Conservation (phyloP, 192 early-diverging fungal genomes). For the Entomortierella chlamydospora region DNA sequence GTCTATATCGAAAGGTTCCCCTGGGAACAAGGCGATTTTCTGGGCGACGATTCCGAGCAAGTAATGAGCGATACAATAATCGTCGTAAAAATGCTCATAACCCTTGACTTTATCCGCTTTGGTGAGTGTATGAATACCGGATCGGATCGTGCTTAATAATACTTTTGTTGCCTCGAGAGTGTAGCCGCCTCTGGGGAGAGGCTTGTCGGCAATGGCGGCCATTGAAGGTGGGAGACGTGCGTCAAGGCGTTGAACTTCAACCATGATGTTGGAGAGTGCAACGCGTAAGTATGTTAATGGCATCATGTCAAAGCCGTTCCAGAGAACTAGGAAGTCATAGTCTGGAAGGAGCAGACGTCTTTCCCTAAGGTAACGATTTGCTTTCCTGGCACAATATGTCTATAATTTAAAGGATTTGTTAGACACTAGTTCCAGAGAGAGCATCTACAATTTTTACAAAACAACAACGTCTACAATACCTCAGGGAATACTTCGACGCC, state of each 20-base stretch:
- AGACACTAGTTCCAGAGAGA: background rate
- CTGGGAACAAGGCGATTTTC: slow-evolving; percentile 63
- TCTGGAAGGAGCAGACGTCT: slow-evolving; percentile 76
- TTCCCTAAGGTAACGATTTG: slow-evolving; percentile 79
- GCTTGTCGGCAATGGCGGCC: slow-evolving; percentile 25
- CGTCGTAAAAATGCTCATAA: slow-evolving; percentile 77
- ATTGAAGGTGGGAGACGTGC: slow-evolving; percentile 37
- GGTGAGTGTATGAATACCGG: slow-evolving; percentile 27
- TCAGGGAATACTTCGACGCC: slow-evolving; percentile 86
- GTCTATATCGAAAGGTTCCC: slow-evolving; percentile 42
- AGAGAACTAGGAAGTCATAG: slow-evolving; percentile 81
- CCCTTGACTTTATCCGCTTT: slow-evolving; percentile 24
- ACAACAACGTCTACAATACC: no score
- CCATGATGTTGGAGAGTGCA: slow-evolving; percentile 45
- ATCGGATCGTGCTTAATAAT: slow-evolving; percentile 35
- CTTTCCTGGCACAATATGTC: slow-evolving; percentile 85
- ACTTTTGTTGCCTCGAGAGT: slow-evolving; percentile 55
- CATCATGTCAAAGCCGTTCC: slow-evolving; percentile 80
- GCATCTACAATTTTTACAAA: no score
- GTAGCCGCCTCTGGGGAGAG: slow-evolving; percentile 27
- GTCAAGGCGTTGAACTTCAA: slow-evolving; percentile 26
- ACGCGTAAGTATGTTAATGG: slow-evolving; percentile 52
- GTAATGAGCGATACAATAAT: slow-evolving; percentile 78
- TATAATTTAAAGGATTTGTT: slow-evolving; percentile 36
- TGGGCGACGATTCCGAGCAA: slow-evolving; percentile 73